Evolutionary conservation across 2,329 filamentous ascomycete species (phyloP).

Genomic region (Teratosphaeria nubilosa): DNA sequence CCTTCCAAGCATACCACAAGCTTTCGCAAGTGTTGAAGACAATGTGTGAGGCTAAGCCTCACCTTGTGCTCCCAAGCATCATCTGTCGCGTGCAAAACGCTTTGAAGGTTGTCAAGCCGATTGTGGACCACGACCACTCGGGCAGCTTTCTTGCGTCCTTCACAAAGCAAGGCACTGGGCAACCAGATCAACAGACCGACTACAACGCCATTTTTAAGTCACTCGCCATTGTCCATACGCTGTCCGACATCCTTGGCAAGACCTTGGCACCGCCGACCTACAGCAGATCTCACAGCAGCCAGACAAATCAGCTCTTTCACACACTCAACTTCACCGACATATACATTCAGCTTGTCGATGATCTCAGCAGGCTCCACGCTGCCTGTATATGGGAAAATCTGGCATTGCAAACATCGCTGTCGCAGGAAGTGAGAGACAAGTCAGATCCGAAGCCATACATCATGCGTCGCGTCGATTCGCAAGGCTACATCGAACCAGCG

Average conservation of each 20-base stretch:
- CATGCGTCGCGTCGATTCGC: slow-evolving; percentile 18
- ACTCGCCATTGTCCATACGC: slow-evolving; percentile 63
- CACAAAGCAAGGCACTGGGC: slow-evolving; percentile 46
- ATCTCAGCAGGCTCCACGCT: slow-evolving; percentile 67
- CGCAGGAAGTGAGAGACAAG: slow-evolving; percentile 52
- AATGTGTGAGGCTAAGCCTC: slow-evolving; percentile 69
- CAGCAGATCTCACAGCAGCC: slow-evolving; percentile 32
- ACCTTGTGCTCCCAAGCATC: slow-evolving; percentile 72
- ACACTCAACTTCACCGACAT: slow-evolving; percentile 77
- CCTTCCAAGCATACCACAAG: slow-evolving; percentile 56
- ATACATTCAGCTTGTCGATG: slow-evolving; percentile 63
- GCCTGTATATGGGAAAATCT: slow-evolving; percentile 81
- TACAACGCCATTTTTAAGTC: slow-evolving; percentile 57
- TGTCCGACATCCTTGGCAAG: slow-evolving; percentile 59
- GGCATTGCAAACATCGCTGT: slow-evolving; percentile 60
- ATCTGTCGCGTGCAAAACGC: slow-evolving; percentile 63
- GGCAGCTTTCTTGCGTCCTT: slow-evolving; percentile 14
- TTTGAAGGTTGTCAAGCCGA: slow-evolving; percentile 56
- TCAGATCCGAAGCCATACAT: slow-evolving; percentile 30
- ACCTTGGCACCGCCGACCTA: slow-evolving; percentile 19
- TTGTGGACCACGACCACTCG: slow-evolving; percentile 38
- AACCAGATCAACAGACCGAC: neutral
- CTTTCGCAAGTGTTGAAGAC: slow-evolving; percentile 65
- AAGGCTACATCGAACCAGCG: slow-evolving; percentile 18
- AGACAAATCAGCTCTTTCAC: slow-evolving; percentile 58